These are phyloP conservation scores for Pisolithus tinctorius DNA, from an alignment of 768 basidiomycete species.

Conservation along the genomic window DNA sequence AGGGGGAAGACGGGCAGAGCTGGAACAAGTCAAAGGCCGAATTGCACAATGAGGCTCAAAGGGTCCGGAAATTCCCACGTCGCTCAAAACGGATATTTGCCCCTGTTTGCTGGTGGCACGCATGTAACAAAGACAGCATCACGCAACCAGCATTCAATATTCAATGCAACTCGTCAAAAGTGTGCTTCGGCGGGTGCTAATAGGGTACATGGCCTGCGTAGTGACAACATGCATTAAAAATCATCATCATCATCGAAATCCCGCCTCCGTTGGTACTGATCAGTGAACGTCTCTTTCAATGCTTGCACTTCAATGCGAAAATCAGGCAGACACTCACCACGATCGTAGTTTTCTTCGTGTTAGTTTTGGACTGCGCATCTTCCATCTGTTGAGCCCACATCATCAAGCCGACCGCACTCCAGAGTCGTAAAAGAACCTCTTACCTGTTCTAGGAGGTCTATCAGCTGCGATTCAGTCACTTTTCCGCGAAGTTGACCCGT, in stretches of 20 bases:
- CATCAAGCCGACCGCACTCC: constrained; percentile 1
- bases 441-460: constrained; percentile 83
- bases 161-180: too few species aligned
- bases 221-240: constrained; percentile 18
- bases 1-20: constrained; percentile 7
- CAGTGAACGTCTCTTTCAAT: neutral
- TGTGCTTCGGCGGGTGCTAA: neutral
- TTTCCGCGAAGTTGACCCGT: constrained; percentile 71
- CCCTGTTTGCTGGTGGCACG: constrained; percentile 10
- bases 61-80: constrained; percentile 16
- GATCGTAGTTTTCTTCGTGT: constrained; percentile 52
- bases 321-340: constrained; percentile 32
- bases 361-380: constrained; percentile 41
- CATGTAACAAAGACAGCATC: neutral
- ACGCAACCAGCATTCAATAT: too few species aligned
- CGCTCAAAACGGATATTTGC: constrained; percentile 11
- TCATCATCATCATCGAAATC: constrained; percentile 66
- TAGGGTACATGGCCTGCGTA: neutral
- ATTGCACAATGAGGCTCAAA: constrained; percentile 18
- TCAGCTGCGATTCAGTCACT: constrained; percentile 76
- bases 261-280: constrained; percentile 58
- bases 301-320: constrained; percentile 1
- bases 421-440: constrained; percentile 2
- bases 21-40: constrained; percentile 20
- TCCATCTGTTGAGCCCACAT: constrained; percentile 40